phyloP scores from a whole-genome alignment of 2,329 filamentous ascomycete species.

The Aspergillus neotritici region DNA sequence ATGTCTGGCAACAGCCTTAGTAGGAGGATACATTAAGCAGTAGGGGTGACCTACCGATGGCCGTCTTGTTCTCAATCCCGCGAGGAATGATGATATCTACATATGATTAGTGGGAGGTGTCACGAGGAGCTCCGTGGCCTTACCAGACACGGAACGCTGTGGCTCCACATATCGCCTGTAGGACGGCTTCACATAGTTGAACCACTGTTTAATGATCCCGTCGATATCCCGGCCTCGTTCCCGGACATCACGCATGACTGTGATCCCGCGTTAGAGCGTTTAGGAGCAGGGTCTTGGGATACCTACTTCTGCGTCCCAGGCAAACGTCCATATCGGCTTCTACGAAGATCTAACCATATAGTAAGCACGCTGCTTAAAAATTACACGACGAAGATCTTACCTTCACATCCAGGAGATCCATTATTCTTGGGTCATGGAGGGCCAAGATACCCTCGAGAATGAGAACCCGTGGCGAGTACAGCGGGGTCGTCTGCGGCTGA shows the following conservation, averaged over 20 bases:
- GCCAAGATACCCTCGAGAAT: conserved; percentile 96
- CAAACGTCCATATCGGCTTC: conserved; percentile 95
- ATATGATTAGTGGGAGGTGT: conserved; percentile 10
- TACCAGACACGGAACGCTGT: conserved; percentile 77
- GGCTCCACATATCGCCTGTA: conserved; percentile 92
- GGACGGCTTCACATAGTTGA: conserved; percentile 91
- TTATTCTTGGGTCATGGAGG: conserved; percentile 76
- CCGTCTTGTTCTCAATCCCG: conserved; percentile 89
- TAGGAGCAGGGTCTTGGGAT: not conserved
- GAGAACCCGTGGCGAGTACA: conserved; percentile 94
- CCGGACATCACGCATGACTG: conserved; percentile 79
- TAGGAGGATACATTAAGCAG: not conserved
- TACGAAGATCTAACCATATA: conserved; percentile 68
- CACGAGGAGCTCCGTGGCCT: conserved; percentile 14
- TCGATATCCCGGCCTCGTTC: conserved; percentile 88
- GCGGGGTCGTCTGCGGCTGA: conserved; percentile 69
- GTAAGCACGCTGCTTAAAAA: conserved; percentile 10
- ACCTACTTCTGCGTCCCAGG: conserved; percentile 74
- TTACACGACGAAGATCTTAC: conserved; percentile 40
- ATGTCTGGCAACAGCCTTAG: conserved; percentile 54
- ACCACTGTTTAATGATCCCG: conserved; percentile 98
- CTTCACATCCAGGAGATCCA: conserved; percentile 86
- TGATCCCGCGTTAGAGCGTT: conserved; percentile 17
- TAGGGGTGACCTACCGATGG: conserved; percentile 52
- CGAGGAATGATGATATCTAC: conserved; percentile 87